Evolutionary conservation across 257 asterid genomes (phyloP).

Genomic region (Gynochthodes officinalis): DNA sequence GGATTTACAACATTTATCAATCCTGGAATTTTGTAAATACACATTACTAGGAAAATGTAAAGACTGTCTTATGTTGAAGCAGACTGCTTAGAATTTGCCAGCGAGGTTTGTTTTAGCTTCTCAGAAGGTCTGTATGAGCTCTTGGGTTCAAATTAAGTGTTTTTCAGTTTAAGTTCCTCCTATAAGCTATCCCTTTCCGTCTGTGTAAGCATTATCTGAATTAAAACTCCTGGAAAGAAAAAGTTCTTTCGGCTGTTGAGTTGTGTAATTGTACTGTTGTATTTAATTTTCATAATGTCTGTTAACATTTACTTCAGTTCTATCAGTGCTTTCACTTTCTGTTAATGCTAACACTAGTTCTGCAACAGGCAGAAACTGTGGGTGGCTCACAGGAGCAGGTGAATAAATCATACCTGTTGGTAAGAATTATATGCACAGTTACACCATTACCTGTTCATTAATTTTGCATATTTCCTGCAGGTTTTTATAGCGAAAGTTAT

Average conservation of each 20-base stretch:
- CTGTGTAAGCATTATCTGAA: background rate
- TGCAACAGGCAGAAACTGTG: constrained; percentile 39
- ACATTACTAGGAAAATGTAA: background rate
- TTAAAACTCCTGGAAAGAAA: background rate
- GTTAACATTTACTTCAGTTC: background rate
- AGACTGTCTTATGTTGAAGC: background rate
- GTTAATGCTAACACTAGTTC: constrained; percentile 14
- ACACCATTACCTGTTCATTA: background rate
- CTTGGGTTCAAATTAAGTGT: background rate
- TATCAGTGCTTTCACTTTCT: background rate
- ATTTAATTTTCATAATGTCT: background rate
- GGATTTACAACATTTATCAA: background rate
- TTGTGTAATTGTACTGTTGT: background rate
- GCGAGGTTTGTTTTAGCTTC: background rate
- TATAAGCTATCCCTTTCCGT: background rate
- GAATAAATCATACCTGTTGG: background rate
- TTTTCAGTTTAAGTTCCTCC: background rate
- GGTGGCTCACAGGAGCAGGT: constrained; percentile 50
- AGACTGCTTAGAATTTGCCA: background rate
- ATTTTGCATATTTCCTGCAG: constrained; percentile 23
- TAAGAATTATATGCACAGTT: background rate
- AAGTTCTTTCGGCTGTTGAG: too few species aligned
- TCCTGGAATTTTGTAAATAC: background rate
- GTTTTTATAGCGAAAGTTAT: constrained; percentile 41
- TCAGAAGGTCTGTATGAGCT: background rate